Evolutionary conservation across 371 early-diverging fungal species (phyloP).

Genomic region (Saksenaea vasiformis): DNA sequence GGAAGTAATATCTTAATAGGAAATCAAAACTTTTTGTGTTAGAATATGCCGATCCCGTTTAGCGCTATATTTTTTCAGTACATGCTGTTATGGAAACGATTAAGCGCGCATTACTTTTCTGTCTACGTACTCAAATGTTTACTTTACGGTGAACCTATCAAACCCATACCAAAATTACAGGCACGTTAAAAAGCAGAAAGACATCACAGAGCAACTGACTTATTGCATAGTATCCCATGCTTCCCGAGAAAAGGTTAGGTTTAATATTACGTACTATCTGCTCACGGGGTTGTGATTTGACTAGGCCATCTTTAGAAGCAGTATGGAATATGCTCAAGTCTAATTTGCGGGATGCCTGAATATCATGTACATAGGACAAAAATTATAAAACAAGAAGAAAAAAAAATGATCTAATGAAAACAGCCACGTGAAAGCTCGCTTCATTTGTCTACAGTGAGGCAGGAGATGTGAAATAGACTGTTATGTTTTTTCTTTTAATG

Average conservation of each 20-base stretch:
- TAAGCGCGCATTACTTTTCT: slow-evolving; percentile 64
- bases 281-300: not conserved
- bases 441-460: not conserved
- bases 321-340: slow-evolving; percentile 31
- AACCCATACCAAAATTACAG: slow-evolving; percentile 61
- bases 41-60: slow-evolving; percentile 62
- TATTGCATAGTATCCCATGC: slow-evolving; percentile 54
- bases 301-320: slow-evolving; percentile 22
- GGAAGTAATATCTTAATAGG: not conserved
- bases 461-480: not conserved
- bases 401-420: not conserved
- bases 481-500: not conserved
- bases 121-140: slow-evolving; percentile 56
- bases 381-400: slow-evolving; percentile 1
- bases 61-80: slow-evolving; percentile 66
- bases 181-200: slow-evolving; percentile 18
- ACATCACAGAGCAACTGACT: slow-evolving; percentile 6
- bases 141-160: slow-evolving; percentile 63
- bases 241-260: slow-evolving; percentile 56
- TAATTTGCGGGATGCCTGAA: slow-evolving; percentile 18
- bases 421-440: not conserved
- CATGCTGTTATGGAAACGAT: slow-evolving; percentile 59
- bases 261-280: not conserved
- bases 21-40: not conserved
- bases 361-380: not conserved